A percentile compares a stretch with the other conserved stretches of the same genome.
phyloP scores from a whole-genome alignment of 2,329 filamentous ascomycete species.

The Hypomyces rosellus region DNA sequence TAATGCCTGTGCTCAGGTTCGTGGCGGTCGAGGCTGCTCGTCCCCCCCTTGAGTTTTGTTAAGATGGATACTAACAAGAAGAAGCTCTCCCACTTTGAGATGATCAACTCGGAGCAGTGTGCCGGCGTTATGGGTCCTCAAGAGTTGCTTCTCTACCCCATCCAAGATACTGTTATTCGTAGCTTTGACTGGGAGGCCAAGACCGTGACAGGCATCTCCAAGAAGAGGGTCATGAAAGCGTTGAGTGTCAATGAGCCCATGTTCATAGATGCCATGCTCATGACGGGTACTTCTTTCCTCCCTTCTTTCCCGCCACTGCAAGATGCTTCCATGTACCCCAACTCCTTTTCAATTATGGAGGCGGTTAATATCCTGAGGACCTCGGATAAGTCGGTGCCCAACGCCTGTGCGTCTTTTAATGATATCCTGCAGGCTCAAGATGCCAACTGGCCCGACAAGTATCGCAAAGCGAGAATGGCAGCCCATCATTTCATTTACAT shows the following conservation, averaged over 20 bases:
- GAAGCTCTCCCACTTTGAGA: conserved; percentile 73
- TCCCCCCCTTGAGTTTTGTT: neutral
- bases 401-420: conserved; percentile 69
- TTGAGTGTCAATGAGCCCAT: conserved; percentile 62
- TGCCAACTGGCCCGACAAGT: conserved; percentile 75
- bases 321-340: conserved; percentile 47
- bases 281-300: conserved; percentile 76
- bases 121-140: conserved; percentile 78
- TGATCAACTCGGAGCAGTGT: conserved; percentile 58
- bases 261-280: conserved; percentile 77
- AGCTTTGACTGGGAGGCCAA: conserved; percentile 62
- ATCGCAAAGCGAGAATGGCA: conserved; percentile 76
- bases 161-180: conserved; percentile 66
- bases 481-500: conserved; percentile 85
- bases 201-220: conserved; percentile 56
- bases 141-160: conserved; percentile 79
- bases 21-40: conserved; percentile 16
- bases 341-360: conserved; percentile 61
- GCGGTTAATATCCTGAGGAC: conserved; percentile 71
- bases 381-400: conserved; percentile 61
- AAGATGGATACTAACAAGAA: conserved; percentile 12
- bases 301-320: conserved; percentile 72
- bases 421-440: conserved; percentile 69
- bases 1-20: conserved; percentile 79
- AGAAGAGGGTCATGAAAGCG: conserved; percentile 62